Base-by-base conservation (phyloP, 2,329 filamentous ascomycete species). In the Arthroderma sp. region DNA sequence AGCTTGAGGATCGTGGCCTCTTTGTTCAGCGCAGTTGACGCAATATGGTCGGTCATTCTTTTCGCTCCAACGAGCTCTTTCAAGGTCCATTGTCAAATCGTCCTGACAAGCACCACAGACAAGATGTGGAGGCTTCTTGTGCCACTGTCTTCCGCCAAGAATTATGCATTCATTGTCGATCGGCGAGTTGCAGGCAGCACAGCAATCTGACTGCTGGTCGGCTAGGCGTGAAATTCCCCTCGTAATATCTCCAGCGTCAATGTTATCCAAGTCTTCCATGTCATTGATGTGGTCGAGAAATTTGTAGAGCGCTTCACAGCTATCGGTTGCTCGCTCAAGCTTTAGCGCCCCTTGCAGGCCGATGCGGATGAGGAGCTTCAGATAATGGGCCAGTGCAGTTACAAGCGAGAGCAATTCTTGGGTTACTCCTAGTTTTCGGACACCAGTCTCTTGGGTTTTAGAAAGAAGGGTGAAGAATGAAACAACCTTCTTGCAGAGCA, bases 401-500 rank as follows among this genome's bases (percentile, higher is more conserved):
- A 98, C 91, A 5, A 98, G 74, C 5, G 89, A 94, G n/a, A 98
- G 68, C n/a, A 98, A 74, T 61, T 98, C 91, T 62, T 98, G 91
- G 6, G 91, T 98, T 30, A 98, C 91, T 37, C 91, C 91, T 36
- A 96, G 77, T 60, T 95, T 91, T 47, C 85, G 77, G 33, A 85
- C 80, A n/a, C 83, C 85, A 6, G 81, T 85, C 57, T 95, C 88
- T 60, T 96, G 89, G 1, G 88, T 91, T 62, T 94, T 94, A 4
- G 89, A 94, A 6, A 98, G 73, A 11, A 98, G 71, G 8, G 87
- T 87, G 62, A 98, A 98, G 70, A 98, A 98, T 28, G 89, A 85
- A 4, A 98, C 91, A 44, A 98, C 94, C 65, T 98, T 98, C 66
- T 98, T 98, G 72, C 91, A 98, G n/a, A 98, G 77, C 42, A 98